Evolutionary conservation across 306 rosid genomes (phyloP), one percentile per base, ranked within the genome.

Genomic region (Rosa chinensis): DNA sequence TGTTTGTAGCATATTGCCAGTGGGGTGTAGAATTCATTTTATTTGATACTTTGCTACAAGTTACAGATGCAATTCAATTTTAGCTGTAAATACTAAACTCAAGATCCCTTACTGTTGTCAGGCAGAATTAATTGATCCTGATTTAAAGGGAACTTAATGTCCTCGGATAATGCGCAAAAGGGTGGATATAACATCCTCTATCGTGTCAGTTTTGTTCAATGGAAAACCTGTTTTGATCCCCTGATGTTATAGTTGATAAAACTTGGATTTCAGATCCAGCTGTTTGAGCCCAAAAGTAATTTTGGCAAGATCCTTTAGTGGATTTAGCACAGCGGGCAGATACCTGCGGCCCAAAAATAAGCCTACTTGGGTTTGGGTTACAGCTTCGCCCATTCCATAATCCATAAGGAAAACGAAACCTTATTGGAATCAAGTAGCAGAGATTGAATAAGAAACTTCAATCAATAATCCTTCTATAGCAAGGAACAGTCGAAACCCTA

Each of bases 121-220:
- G 86, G 73, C 25, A 23, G 74, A 83, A 20, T 10, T 75, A 32
- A n/a, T 75, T 10, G 78, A 79, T 13, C 78, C 81, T 5, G 86
- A 83, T 11, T 21, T 81, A 49, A 81, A 43, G 44, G 84, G 84
- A 81, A 76, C 74, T 81, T 5, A 76, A 49, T 18, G 48, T 76
- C 40, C 84, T 81, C 9, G 70, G 23, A 55, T 81, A 76, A n/a
- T 76, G 80, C 10, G 37, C 18, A 81, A 81, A 13, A 81, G 80
- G 50, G 70, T 74, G 49, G 68, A 74, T 42, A 21, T 80, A 17
- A 74, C 84, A 23, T 80, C 84, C 35, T 80, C 79, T 37, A 67
- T 56, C 1, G 49, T 73, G 32, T 28, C 32, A 28, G 32, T 66
- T 28, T 3, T 55, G 21, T 40, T 2, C 56, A 32, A 16, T 2